phyloP scores from a whole-genome alignment of 148 eudicot genomes.

The Camellia japonica region DNA sequence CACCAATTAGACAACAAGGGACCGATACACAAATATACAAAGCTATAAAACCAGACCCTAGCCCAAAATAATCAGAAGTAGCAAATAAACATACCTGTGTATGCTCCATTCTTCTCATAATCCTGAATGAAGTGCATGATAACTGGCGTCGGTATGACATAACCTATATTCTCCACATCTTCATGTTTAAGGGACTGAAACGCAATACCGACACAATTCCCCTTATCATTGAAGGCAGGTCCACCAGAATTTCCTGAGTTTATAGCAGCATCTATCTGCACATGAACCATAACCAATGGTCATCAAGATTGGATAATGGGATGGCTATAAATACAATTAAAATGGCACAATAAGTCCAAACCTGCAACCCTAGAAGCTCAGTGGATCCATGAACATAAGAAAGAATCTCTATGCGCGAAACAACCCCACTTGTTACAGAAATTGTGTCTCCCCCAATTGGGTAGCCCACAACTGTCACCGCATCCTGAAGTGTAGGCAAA shows the following conservation, averaged over 20 bases:
- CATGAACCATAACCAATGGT: not conserved
- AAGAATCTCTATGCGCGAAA: slow-evolving; percentile 88
- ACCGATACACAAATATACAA: not conserved
- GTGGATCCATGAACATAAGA: slow-evolving; percentile 94
- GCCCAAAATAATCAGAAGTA: not conserved
- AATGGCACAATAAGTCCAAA: slow-evolving; percentile 15
- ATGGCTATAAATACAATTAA: not conserved
- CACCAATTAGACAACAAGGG: not conserved
- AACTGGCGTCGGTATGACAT: slow-evolving; percentile 95
- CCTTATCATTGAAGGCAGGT: slow-evolving; percentile 81
- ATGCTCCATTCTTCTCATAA: slow-evolving; percentile 80
- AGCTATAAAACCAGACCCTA: not conserved
- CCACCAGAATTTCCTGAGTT: slow-evolving; percentile 97
- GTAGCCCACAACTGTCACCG: slow-evolving; percentile 91
- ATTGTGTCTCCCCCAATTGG: slow-evolving; percentile 97
- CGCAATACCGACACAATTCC: slow-evolving; percentile 87
- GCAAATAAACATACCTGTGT: slow-evolving; percentile 54
- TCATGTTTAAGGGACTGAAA: slow-evolving; percentile 93
- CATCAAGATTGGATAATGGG: not conserved
- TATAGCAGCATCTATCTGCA: slow-evolving; percentile 71
- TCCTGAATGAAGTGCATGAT: slow-evolving; percentile 79
- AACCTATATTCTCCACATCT: slow-evolving; percentile 86
- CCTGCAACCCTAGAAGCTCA: slow-evolving; percentile 94
- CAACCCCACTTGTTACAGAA: slow-evolving; percentile 96
- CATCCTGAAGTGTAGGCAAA: slow-evolving; percentile 91